Conservation (phyloP, 2,329 filamentous ascomycete genomes). For the Claviceps purpurea region DNA sequence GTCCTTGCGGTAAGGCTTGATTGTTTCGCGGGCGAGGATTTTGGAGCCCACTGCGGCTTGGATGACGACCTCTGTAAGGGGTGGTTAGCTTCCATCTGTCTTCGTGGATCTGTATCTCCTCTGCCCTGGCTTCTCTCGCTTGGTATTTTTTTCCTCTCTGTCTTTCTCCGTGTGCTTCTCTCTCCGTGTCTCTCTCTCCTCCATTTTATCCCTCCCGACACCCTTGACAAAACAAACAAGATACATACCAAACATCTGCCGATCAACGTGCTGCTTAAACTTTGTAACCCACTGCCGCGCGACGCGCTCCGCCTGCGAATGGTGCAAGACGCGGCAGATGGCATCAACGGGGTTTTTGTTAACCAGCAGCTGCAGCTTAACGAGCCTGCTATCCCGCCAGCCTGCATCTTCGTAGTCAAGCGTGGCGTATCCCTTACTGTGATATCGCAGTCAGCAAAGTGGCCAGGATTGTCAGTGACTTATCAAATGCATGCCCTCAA, state of each 20-base stretch:
- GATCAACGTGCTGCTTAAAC: slow-evolving; percentile 92
- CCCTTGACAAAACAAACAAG: not conserved
- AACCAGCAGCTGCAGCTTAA: slow-evolving; percentile 84
- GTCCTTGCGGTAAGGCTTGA: slow-evolving; percentile 95
- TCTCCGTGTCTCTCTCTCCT: too few relatives aligned
- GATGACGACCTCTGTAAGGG: slow-evolving; percentile 64
- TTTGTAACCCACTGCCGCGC: slow-evolving; percentile 84
- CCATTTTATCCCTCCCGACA: too few relatives aligned
- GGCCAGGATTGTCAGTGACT: too few relatives aligned
- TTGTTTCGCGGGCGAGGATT: slow-evolving; percentile 80
- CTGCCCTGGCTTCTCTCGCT: too few relatives aligned
- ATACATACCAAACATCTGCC: slow-evolving; percentile 68
- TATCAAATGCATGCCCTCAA: too few relatives aligned
- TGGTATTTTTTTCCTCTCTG: not conserved
- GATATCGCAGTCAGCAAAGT: not conserved
- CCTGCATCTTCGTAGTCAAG: slow-evolving; percentile 95
- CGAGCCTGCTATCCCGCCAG: slow-evolving; percentile 65
- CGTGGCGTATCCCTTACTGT: slow-evolving; percentile 74
- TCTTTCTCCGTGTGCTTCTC: not conserved
- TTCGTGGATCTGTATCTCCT: not conserved
- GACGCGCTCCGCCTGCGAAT: slow-evolving; percentile 65
- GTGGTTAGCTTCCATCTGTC: not conserved
- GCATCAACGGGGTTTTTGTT: slow-evolving; percentile 92
- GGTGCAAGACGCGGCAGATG: slow-evolving; percentile 79
- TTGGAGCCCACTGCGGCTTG: slow-evolving; percentile 75